These are phyloP conservation scores for Phytophthora cactorum DNA, from an alignment of 352 stramenopile species.

Conservation along the genomic window DNA sequence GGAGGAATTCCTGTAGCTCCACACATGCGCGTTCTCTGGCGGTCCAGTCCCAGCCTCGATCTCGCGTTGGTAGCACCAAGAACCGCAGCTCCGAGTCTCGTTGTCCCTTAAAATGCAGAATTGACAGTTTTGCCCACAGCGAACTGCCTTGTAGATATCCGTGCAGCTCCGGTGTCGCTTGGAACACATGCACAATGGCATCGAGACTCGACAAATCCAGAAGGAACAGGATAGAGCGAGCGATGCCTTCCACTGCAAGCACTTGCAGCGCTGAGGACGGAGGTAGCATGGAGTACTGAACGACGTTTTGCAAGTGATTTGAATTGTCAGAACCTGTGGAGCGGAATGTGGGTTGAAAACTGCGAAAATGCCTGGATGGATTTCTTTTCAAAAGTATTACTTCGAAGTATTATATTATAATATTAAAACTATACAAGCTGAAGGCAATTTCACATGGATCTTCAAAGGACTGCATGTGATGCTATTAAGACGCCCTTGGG, in stretches of 20 bases:
- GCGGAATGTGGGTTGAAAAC: conserved; percentile 4
- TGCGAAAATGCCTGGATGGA: background rate
- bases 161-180: conserved; percentile 17
- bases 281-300: background rate
- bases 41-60: conserved; percentile 39
- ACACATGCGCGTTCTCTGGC: conserved; percentile 30
- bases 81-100: conserved; percentile 32
- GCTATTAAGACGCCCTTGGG: too few relatives aligned
- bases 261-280: conserved; percentile 22
- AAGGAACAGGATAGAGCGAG: conserved; percentile 28
- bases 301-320: background rate
- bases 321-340: background rate
- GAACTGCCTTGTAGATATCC: conserved; percentile 36
- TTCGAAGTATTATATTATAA: too few relatives aligned
- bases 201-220: conserved; percentile 34
- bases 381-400: too few relatives aligned
- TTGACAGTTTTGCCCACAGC: conserved; percentile 48
- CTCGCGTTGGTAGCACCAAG: conserved; percentile 20
- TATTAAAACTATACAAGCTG: too few relatives aligned
- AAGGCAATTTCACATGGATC: too few relatives aligned
- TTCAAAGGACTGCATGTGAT: too few relatives aligned
- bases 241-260: conserved; percentile 37
- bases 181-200: conserved; percentile 7
- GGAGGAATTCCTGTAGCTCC: conserved; percentile 47
- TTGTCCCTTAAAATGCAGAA: conserved; percentile 29